These are phyloP conservation scores for Neopestalotiopsis rosae DNA, from an alignment of 2,329 filamentous ascomycete genomes.

Conservation along the genomic window DNA sequence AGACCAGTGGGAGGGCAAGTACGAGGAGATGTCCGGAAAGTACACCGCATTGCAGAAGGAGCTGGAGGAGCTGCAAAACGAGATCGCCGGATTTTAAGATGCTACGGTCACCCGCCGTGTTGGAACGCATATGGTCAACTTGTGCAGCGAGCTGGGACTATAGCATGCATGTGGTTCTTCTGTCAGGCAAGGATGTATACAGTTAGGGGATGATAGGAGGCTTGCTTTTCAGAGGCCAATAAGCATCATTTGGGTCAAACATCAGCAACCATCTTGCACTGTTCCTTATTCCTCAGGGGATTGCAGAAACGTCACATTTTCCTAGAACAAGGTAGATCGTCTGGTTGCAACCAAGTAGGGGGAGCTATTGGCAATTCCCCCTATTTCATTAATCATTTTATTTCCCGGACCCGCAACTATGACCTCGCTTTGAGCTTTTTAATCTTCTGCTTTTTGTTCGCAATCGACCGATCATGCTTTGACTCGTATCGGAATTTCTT, in stretches of 20 bases:
- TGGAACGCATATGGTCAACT: neutral
- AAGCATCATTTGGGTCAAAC: constrained; percentile 3
- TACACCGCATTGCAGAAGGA: constrained; percentile 85
- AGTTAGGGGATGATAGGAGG: constrained; percentile 9
- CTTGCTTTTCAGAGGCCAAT: constrained; percentile 6
- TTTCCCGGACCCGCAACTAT: constrained; percentile 6
- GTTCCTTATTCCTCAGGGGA: constrained; percentile 6
- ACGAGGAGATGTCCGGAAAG: constrained; percentile 96
- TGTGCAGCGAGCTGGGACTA: neutral
- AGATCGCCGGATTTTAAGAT: constrained; percentile 87
- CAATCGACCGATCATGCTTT: constrained; percentile 81
- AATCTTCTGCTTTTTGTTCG: constrained; percentile 72
- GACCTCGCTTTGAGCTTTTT: constrained; percentile 49
- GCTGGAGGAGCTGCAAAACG: constrained; percentile 85
- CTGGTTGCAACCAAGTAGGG: constrained; percentile 1
- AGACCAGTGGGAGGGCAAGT: constrained; percentile 96
- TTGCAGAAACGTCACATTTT: constrained; percentile 6
- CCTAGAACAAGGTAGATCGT: neutral
- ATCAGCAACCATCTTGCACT: neutral
- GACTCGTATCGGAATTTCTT: constrained; percentile 92
- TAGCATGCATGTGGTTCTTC: neutral
- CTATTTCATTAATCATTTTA: neutral
- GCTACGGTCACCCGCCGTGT: neutral
- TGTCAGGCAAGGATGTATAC: constrained; percentile 6
- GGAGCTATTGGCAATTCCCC: neutral